Base-by-base conservation (phyloP, 1,284 basidiomycete genomes). In the Cutaneotrichosporon sp. region DNA sequence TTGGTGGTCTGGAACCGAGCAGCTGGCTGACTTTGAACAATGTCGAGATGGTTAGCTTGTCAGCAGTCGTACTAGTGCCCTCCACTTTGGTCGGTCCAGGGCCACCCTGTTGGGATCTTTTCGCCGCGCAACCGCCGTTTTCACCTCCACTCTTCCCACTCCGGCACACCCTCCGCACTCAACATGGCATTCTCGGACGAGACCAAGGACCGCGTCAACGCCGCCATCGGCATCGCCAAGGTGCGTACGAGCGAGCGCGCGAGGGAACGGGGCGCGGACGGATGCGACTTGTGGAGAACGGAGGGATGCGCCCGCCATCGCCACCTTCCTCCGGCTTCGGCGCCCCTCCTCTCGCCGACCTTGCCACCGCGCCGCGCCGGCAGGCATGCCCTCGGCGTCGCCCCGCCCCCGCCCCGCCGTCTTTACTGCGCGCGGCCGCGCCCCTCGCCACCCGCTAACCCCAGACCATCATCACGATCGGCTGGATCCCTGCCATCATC, bases 401-500 rank as follows among this genome's bases (percentile, higher is more conserved):
- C 29, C 29, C 9, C 29, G 29, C 51, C 18, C 34, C 27, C 31
- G 11, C 7, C 50, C 6, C 10, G 8, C n/a, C n/a, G n/a, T n/a
- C n/a, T n/a, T n/a, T n/a, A n/a, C n/a, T n/a, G n/a, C n/a, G n/a
- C n/a, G n/a, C n/a, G n/a, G n/a, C n/a, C n/a, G n/a, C n/a, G n/a
- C n/a, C n/a, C n/a, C n/a, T n/a, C n/a, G n/a, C n/a, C n/a, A n/a
- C n/a, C n/a, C 22, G 13, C 61, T 66, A 47, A 66, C 57, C 11
- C 51, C 71, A 95, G 92, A 91, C 89, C 64, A 84, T 91, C 70
- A 78, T 95, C 62, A 92, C 95, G 80, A 92, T 92, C 73, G 89
- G 88, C 68, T 97, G 93, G 92, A 91, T 97, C 73, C 93, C 93
- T 42, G 82, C 93, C 74, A 91, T 97, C 74, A 94, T 97, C 72